Evolutionary conservation across 768 basidiomycete species (phyloP), one percentile per base, ranked within the genome.

Genomic region (Pleurotus ostreatus): DNA sequence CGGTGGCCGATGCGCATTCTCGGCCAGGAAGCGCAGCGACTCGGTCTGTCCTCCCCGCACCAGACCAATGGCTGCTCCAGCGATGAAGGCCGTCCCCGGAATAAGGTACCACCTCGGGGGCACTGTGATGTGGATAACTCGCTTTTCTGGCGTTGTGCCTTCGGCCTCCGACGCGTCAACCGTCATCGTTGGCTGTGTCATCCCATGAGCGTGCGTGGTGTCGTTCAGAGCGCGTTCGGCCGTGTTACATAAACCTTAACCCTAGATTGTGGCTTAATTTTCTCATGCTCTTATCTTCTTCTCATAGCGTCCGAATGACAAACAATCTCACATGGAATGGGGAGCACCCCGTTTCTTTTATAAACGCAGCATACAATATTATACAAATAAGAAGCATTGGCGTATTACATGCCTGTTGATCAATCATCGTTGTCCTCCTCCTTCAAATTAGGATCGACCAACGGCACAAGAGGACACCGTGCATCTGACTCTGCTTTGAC

Each of bases 1-100:
- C 18, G 93, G 93, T 47, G 88, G 79, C 55, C 91, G 79, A 70
- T 96, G 94, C 44, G 86, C 93, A 68, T 96, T 95, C 70, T 96
- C 93, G n/a, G 92, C 93, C 49, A 94, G 78, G 69, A 89, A 95
- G 51, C 84, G 86, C 67, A 94, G 73, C 11, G 83, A 80, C n/a
- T 88, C 84, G 46, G 70, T 76, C 44, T 88, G 81, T 9, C 85
- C 84, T 16, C 87, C 88, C 16, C 90, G 85, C 62, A 88, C 78
- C 20, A 84, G 72, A n/a, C 90, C 90, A 55, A 91, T 82, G 37
- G 78, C 74, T n/a, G 79, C 74, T 16, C 91, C 90, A 18, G 84
- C 67, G 20, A 82, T 58, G 57, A 86, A 69, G 45, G 84, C 87
- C 4, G 80, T 77, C 16, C 75, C 77, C 0, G 88, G 84, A 20